Evolutionary conservation across 371 early-diverging fungal genomes (phyloP).

Genomic region (Coemansia linderi): DNA sequence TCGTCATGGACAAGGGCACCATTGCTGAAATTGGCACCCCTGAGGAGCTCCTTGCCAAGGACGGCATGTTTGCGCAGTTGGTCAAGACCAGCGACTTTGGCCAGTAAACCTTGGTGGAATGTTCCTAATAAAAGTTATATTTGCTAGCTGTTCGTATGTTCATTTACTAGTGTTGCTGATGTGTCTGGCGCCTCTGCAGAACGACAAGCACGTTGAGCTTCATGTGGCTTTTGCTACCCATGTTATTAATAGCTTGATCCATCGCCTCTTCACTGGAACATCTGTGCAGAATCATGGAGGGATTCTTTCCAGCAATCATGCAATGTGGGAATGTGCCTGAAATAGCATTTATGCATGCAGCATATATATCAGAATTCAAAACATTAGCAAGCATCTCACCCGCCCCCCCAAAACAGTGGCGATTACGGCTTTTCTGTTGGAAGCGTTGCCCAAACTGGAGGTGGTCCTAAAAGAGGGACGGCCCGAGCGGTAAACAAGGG

Average conservation of each 20-base stretch:
- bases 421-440: slow-evolving; percentile 6
- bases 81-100: slow-evolving; percentile 35
- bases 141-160: not conserved
- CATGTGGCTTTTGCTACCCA: not conserved
- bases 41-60: slow-evolving; percentile 49
- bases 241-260: not conserved
- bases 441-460: slow-evolving; percentile 5
- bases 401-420: not conserved
- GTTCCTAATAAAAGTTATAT: not conserved
- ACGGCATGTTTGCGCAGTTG: slow-evolving; percentile 48
- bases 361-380: not conserved
- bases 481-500: not conserved
- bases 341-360: slow-evolving; percentile 6
- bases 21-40: slow-evolving; percentile 65
- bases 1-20: slow-evolving; percentile 63
- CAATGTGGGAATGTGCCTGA: slow-evolving; percentile 1
- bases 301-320: not conserved
- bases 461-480: not conserved
- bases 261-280: not conserved
- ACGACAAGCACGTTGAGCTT: not conserved
- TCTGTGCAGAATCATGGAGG: not conserved
- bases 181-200: not conserved
- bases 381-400: not conserved
- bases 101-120: not conserved
- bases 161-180: not conserved